Evolutionary conservation across 148 eudicot species (phyloP), one percentile per base, ranked within the genome.

Genomic region (Polygonum maritimum): DNA sequence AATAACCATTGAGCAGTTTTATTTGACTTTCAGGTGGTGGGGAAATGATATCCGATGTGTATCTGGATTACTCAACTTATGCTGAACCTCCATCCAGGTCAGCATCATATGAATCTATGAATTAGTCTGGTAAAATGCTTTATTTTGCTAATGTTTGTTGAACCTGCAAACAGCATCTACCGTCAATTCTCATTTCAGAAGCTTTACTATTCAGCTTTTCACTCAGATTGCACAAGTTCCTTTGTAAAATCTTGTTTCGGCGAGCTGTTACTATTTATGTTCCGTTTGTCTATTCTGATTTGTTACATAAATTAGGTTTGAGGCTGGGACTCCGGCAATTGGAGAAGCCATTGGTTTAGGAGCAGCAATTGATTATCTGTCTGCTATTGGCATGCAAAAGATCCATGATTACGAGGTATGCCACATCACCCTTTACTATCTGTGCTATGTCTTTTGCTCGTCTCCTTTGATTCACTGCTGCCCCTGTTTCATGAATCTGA

Each of bases 321-420:
- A 95, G 86, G 99, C 99, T 76, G 99, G 97, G 73, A 95, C 99
- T 21, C 99, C 99, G 22, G 99, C 99, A 35, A 95, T 95, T 83
- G 98, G 92, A 77, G 97, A 87, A 83, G 96, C 96, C 69, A 89
- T 95, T 86, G 99, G 99, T 45, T 86, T 95, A 73, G 99, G 99
- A 79, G 96, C 94, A 48, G 97, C 99, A 60, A 86, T 95, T 78
- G 99, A 95, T 81, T 95, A 95, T 86, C 84, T 95, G 5, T 95
- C 94, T 60, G 88, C 79, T 78, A 92, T 95, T 67, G 99, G 99
- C 81, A 95, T 95, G 99, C 94, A 90, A 79, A 89, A 83, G 85
- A 92, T 95, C 76, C 97, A 95, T 80, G 94, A 89, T 77, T 95
- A 95, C 72, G 99, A 95, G 97, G 97, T 92, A 74, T 76, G 21